Conservation (phyloP, 257 asterid genomes). For the Paulownia fortunei region DNA sequence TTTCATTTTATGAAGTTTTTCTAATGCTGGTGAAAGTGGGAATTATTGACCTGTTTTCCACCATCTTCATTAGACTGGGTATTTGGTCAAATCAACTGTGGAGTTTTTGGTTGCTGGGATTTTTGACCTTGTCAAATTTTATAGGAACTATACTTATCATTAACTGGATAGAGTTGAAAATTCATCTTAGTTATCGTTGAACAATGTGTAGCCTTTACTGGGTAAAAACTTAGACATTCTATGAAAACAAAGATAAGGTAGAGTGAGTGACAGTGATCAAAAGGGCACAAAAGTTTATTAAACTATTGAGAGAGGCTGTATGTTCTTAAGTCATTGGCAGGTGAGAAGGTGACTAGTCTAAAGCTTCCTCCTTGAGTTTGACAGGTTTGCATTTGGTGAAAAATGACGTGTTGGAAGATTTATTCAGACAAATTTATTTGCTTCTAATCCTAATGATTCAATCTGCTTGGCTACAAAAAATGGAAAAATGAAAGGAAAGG, state of each 20-base stretch:
- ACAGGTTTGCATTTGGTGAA: not conserved
- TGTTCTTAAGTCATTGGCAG: conserved; percentile 17
- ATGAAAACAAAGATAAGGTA: not conserved
- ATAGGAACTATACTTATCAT: not conserved
- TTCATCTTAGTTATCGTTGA: conserved; percentile 16
- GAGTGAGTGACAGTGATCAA: conserved; percentile 25
- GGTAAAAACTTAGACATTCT: not conserved
- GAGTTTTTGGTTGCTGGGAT: conserved; percentile 17
- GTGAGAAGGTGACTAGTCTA: conserved; percentile 29
- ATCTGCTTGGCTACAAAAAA: not conserved
- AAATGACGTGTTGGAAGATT: not conserved
- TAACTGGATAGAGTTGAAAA: not conserved
- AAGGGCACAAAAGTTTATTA: not conserved
- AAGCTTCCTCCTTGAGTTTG: conserved; percentile 15
- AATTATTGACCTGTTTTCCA: conserved; percentile 26
- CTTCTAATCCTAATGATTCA: not conserved
- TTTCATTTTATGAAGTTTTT: not conserved
- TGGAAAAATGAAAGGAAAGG: not conserved
- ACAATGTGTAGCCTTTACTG: conserved; percentile 1
- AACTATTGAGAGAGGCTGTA: not conserved
- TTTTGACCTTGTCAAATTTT: conserved; percentile 16
- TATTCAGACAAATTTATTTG: not conserved
- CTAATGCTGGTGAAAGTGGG: conserved; percentile 16
- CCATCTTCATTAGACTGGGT: conserved; percentile 14
- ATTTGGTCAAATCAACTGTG: conserved; percentile 27